Evolutionary conservation across 768 basidiomycete species (phyloP).

Genomic region (Gloeopeniophorella convolvens): DNA sequence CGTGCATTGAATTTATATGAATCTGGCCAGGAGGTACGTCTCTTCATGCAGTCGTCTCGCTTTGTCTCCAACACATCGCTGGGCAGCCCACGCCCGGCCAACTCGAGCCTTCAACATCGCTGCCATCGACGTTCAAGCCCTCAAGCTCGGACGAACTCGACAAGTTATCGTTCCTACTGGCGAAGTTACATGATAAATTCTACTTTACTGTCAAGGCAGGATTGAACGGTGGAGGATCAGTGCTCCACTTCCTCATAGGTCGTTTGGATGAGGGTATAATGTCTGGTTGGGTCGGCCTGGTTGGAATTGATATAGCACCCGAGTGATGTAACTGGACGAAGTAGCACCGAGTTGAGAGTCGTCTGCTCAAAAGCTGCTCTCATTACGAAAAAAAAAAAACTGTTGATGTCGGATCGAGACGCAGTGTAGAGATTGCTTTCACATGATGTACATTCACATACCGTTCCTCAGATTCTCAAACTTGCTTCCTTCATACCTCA

Average conservation of each 20-base stretch:
- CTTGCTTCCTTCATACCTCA: conserved; percentile 67
- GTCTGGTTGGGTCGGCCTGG: conserved; percentile 18
- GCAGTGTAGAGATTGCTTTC: no score
- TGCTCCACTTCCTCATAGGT: conserved; percentile 16
- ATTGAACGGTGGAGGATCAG: background rate
- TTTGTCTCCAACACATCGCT: background rate
- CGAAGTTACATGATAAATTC: conserved; percentile 15
- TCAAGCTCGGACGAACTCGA: conserved; percentile 9
- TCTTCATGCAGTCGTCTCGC: no score
- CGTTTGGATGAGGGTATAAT: conserved; percentile 13
- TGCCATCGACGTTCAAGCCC: conserved; percentile 12
- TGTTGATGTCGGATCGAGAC: no score
- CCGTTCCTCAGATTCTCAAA: conserved; percentile 77
- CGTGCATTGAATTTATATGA: conserved; percentile 23
- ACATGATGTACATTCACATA: conserved; percentile 39
- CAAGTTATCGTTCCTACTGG: conserved; percentile 15
- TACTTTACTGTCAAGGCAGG: conserved; percentile 6
- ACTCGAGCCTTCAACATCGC: conserved; percentile 14
- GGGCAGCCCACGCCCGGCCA: conserved; percentile 13
- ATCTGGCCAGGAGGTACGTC: conserved; percentile 12
- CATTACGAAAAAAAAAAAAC: no score
- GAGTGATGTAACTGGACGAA: background rate
- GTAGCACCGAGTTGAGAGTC: no score
- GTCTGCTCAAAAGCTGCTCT: no score
- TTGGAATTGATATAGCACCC: conserved; percentile 14